phyloP scores from a whole-genome alignment of 2,329 filamentous ascomycete genomes.

The Aplosporella prunicola region DNA sequence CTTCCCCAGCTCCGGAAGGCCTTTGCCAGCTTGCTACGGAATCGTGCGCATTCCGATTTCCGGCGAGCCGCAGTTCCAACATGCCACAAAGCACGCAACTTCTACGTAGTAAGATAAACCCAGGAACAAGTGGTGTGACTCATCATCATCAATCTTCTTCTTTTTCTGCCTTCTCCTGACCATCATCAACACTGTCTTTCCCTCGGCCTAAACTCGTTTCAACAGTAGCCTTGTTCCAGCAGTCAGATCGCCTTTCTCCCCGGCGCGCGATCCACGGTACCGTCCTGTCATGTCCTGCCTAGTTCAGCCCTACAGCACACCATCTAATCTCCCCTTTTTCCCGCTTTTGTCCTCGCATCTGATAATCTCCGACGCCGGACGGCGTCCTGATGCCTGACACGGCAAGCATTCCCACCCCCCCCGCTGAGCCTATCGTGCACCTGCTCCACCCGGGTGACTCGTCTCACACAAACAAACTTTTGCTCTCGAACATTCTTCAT shows the following conservation, averaged over 20 bases:
- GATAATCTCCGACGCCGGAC: constrained; percentile 10
- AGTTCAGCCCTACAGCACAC: constrained; percentile 2
- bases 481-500: no score
- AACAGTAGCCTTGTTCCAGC: neutral
- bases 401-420: no score
- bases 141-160: no score
- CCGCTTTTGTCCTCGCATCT: neutral
- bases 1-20: neutral
- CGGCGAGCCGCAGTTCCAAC: constrained; percentile 2
- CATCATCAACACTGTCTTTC: no score
- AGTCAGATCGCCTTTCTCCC: neutral
- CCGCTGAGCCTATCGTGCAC: no score
- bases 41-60: constrained; percentile 5
- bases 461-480: no score
- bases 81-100: neutral
- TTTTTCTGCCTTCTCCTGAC: no score
- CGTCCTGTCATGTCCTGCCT: neutral
- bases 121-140: no score
- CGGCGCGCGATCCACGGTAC: neutral
- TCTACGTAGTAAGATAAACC: no score
- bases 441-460: no score
- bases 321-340: constrained; percentile 3
- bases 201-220: no score
- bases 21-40: constrained; percentile 1
- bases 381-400: no score